Conservation (phyloP, 306 rosid genomes). For the Vigna radiata region DNA sequence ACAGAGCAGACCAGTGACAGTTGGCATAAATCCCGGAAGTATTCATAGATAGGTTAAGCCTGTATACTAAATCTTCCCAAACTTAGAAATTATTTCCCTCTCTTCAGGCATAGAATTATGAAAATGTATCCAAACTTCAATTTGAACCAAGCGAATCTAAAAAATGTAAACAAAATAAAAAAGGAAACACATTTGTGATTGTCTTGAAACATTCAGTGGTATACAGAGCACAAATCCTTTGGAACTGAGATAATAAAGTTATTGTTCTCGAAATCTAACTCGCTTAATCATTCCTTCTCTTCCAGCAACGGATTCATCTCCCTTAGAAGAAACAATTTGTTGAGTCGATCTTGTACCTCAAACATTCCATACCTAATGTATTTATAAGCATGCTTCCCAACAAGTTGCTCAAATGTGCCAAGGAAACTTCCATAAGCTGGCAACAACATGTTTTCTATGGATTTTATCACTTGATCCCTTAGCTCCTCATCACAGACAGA, state of each 20-base stretch:
- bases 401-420: conserved; percentile 50
- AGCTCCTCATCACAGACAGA: conserved; percentile 55
- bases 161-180: background rate
- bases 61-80: too few relatives aligned
- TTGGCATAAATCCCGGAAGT: background rate
- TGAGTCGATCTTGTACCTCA: background rate
- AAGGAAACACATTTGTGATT: background rate
- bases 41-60: too few relatives aligned
- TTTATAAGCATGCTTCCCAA: background rate
- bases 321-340: background rate
- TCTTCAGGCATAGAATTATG: background rate
- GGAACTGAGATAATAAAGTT: background rate
- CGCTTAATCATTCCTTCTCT: background rate
- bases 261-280: background rate
- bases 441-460: conserved; percentile 51
- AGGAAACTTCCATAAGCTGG: conserved; percentile 69
- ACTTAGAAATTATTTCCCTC: too few relatives aligned
- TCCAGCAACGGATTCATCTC: background rate
- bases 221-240: background rate
- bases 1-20: background rate
- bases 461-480: conserved; percentile 57
- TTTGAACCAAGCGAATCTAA: background rate
- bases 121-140: background rate
- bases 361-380: conserved; percentile 16
- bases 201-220: background rate